Evolutionary conservation across 1,284 basidiomycete species (phyloP), one percentile per base, ranked within the genome.

Genomic region (Rhodotorula sp.): DNA sequence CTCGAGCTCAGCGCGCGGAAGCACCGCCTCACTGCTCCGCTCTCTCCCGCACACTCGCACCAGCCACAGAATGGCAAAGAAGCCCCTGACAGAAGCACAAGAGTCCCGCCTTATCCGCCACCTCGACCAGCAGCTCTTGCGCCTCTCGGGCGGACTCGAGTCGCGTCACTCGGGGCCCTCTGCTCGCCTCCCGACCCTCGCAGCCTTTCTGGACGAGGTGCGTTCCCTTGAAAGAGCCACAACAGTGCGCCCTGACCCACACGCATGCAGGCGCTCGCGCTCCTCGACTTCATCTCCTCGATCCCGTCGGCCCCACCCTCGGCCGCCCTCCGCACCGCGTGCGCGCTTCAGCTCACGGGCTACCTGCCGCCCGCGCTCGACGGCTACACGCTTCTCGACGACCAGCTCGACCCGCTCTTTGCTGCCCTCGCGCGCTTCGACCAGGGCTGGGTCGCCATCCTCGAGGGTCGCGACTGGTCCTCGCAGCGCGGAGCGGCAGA

Each of bases 231-330:
- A 12, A 9, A 1, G 19, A 41, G 34, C 25, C 1, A 4, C 46
- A 7, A 17, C 34, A 49, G 9, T 53, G 12, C 25, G 17, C 41
- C 3, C 7, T 7, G 7, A 9, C 25, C 2, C 23, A 8, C 13
- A 12, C 49, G 54, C 57, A 52, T 46, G 45, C 62, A 71, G 55
- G 10, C 71, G 49, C 41, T 52, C 17, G 61, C 64, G 16, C 60
- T 71, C 23, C 61, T 64, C 42, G 49, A 58, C 23, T 62, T 75
- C 60, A 64, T 75, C 58, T 62, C 71, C 48, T 21, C 63, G 0
- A 71, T 73, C 25, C 74, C 74, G 0, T 60, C 68, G 41, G 66
- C 63, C 55, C 53, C 54, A 50, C 66, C 74, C 7, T 71, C 72
- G 4, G 46, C 58, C 45, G 19, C 46, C 0, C 48, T 74, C 34